Evolutionary conservation across 2,329 filamentous ascomycete species (phyloP).

Genomic region (Penicillium corylophilum): DNA sequence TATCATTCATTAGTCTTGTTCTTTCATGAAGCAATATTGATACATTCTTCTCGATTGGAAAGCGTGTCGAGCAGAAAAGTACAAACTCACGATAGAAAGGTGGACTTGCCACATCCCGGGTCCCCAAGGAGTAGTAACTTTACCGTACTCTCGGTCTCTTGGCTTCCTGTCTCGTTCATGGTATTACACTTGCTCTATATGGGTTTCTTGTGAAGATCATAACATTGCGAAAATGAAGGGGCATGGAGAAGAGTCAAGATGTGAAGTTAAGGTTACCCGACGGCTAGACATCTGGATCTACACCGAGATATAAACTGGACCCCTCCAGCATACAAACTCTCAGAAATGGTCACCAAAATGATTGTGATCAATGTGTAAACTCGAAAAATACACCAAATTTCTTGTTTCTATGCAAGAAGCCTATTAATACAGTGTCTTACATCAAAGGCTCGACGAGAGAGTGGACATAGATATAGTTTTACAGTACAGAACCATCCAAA

Average conservation of each 20-base stretch:
- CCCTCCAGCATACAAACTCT: not conserved
- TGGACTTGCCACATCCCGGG: slow-evolving; percentile 60
- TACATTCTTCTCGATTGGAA: not conserved
- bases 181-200: not conserved
- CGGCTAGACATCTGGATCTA: not conserved
- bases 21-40: too few species aligned
- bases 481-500: slow-evolving; percentile 7
- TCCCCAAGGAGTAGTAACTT: slow-evolving; percentile 59
- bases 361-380: not conserved
- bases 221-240: not conserved
- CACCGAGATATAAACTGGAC: slow-evolving; percentile 5
- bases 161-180: slow-evolving; percentile 8
- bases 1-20: too few species aligned
- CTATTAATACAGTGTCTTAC: not conserved
- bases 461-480: not conserved
- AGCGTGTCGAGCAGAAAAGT: not conserved
- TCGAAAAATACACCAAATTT: not conserved
- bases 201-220: not conserved
- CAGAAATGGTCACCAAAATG: not conserved
- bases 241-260: not conserved
- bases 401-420: not conserved
- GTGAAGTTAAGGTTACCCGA: not conserved
- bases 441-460: not conserved
- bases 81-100: slow-evolving; percentile 59
- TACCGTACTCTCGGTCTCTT: slow-evolving; percentile 23